Base-by-base conservation (phyloP, 2,329 filamentous ascomycete species). In the Xylaria sp. region DNA sequence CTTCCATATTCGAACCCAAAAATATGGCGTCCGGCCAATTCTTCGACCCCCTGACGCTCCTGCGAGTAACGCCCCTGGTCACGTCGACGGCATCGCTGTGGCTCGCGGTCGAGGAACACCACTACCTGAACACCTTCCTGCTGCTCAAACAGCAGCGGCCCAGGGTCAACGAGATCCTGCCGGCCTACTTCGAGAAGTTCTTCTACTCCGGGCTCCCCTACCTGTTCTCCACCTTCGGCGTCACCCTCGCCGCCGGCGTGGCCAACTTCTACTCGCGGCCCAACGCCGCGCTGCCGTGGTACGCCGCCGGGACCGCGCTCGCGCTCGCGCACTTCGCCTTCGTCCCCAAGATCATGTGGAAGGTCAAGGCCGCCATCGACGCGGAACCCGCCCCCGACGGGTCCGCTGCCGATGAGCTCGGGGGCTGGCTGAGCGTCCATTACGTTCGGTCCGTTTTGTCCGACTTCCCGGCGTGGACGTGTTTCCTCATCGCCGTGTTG, bases 21-120 rank as follows among this genome's bases (percentile, higher is more conserved):
- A 34, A 37, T 17, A 76, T 76, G 74, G 72, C 74, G 26, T 74
- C 72, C 1, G 64, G 65, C 16, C 54, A 60, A 39, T 72, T 76
- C 63, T 69, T 72, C 61, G 70, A 76, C 59, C 70, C 71, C 9
- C 62, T 71, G 41, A 68, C 71, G 6, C 62, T 69, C 40, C 69
- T 81, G 29, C 72, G 78, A 42, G 61, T 76, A 17, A 69, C 76
- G 1, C 78, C 78, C 0, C 66, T 81, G 20, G 59, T 80, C 58
- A 76, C 76, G n/a, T 76, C 77, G 2, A 78, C 77, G 2, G 72
- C 72, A 60, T 73, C 76, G 0, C 69, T 81, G 46, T 70, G 74
- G 60, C 78, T 71, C 67, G 74, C 77, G 13, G 67, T 68, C 39
- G 76, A 79, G 65, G 76, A 78, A 57, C 70, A 74, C 56, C 60